Base-by-base conservation (phyloP, 176 grass and related monocot species). In the Oryza officinalis region DNA sequence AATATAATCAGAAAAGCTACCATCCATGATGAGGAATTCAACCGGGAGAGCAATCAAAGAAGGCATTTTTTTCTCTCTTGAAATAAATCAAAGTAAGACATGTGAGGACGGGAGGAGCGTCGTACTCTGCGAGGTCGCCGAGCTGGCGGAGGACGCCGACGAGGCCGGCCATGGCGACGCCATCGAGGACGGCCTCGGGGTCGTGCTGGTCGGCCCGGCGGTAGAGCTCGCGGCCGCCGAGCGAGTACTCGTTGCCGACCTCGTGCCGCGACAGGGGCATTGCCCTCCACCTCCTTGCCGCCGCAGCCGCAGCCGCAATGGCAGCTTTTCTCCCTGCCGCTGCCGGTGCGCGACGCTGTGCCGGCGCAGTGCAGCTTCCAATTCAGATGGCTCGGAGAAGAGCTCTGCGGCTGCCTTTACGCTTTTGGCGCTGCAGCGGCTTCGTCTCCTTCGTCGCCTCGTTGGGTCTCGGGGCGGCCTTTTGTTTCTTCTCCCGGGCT, bases 111-210 rank as follows among this genome's bases (percentile, higher is more conserved):
- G 49, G 4, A 1, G n/a, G 71, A 5, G 31, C 33, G 40, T 63
- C 88, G 33, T 92, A 98, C 96, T 93, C 93, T 2, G 96, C 87
- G 28, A 95, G 93, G 81, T 98, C 96, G 4, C 96, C 96, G 67
- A 98, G 91, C 85, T 98, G 96, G 73, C 92, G 78, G 72, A 98
- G 85, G 84, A 95, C 84, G 28, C 96, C 96, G 78, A 92, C 85
- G 31, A 98, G 91, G 18, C 96, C 96, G 72, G 96, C 85, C 76
- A 90, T 85, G 85, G 93, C 89, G 80, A 98, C 92, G 72, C 89
- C 89, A 88, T 98, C 93, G 74, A 98, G 96, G 83, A 95, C 43
- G 63, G 72, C 93, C 81, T 98, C 96, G 12, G 93, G 85, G 85
- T 98, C 91, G 32, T 86, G 79, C 88, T 87, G 85, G 73, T 93